Base-by-base conservation (phyloP, 2,329 filamentous ascomycete genomes). In the Paraphaeosphaeria minitans region DNA sequence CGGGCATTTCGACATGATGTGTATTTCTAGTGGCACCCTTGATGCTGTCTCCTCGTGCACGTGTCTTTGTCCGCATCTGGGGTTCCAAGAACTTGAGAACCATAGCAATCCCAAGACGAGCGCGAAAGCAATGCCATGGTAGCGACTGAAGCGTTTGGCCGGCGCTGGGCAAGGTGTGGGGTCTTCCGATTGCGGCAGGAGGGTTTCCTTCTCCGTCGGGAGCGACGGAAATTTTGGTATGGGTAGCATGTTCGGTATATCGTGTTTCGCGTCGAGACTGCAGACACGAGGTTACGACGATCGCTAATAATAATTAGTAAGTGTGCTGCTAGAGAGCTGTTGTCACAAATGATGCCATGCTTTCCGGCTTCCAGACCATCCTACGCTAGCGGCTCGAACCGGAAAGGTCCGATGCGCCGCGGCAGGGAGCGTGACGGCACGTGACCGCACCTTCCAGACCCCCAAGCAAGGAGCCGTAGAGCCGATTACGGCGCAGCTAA, bases 1-100 rank as follows among this genome's bases (percentile, higher is more conserved):
- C 0, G 94, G 93, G 71, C 95, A 99, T 83, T 98, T 97, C 12
- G 75, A 78, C 89, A 98, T 99, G 68, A 98, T 95, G 76, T 98
- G 94, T 56, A 92, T 91, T 76, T 99, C 95, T 2, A 99, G 79
- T 4, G 92, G 90, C 4, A 98, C 89, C 58, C 74, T 80, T 19
- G 52, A 58, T 4, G 96, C 87, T 52, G 67, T 70, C 21, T 62
- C 61, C 33, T 47, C 57, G 14, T 69, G 65, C 12, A 54, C 33
- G 47, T 73, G 71, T 48, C 69, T 55, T 52, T 73, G 68, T 4
- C 65, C 56, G 57, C 71, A 74, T 42, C n/a, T n/a, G n/a, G n/a
- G n/a, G n/a, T 61, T 66, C 64, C 68, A 74, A 1, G 62, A 61
- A 48, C 63, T 53, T 21, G 71, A 68, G 12, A 75, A 59, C 68